phyloP scores from a whole-genome alignment of 768 basidiomycete genomes.

The Pleurotus tuoliensis region DNA sequence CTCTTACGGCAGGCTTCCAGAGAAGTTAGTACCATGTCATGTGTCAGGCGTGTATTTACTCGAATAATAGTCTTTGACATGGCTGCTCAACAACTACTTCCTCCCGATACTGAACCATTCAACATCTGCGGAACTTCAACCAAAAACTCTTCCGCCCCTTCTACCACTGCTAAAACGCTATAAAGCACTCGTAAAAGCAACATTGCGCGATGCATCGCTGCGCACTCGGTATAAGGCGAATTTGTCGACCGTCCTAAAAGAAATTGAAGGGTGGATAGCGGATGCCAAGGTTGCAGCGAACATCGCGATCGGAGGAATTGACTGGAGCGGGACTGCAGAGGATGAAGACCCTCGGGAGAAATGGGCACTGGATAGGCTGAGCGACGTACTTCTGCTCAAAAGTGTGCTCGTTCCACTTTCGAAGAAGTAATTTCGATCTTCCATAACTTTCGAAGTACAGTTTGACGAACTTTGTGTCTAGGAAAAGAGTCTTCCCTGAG shows the following conservation, averaged over 20 bases:
- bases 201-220: conserved; percentile 63
- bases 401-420: conserved; percentile 81
- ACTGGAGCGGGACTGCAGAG: conserved; percentile 38
- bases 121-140: conserved; percentile 25
- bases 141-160: conserved; percentile 48
- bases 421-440: conserved; percentile 54
- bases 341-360: conserved; percentile 52
- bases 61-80: conserved; percentile 60
- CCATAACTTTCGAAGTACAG: conserved; percentile 34
- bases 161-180: conserved; percentile 69
- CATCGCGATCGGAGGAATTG: conserved; percentile 39
- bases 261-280: conserved; percentile 75
- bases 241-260: conserved; percentile 46
- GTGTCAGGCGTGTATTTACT: neutral
- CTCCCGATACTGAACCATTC: conserved; percentile 66
- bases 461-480: conserved; percentile 44
- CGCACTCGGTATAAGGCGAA: conserved; percentile 45
- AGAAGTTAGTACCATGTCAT: conserved; percentile 41
- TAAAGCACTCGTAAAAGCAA: conserved; percentile 61
- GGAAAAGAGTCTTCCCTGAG: conserved; percentile 48
- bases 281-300: conserved; percentile 67
- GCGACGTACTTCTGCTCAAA: conserved; percentile 60
- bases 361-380: conserved; percentile 67
- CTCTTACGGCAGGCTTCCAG: conserved; percentile 72
- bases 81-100: conserved; percentile 85